Evolutionary conservation across 495 filamentous ascomycete genomes (phyloP).

Genomic region (Lepidopterella palustris): DNA sequence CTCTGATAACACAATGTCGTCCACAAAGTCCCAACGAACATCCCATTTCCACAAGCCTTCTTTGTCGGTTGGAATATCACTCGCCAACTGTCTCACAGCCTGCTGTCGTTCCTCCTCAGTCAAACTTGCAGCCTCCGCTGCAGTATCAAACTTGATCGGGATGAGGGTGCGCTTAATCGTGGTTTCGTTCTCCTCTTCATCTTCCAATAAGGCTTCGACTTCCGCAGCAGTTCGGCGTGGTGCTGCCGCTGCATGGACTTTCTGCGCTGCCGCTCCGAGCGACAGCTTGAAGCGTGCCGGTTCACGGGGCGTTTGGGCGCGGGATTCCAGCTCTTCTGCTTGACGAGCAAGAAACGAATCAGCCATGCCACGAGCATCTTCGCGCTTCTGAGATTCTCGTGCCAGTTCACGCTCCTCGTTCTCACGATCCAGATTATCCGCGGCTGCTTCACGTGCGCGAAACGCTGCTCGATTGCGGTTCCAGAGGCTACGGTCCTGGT

Average conservation of each 20-base stretch:
- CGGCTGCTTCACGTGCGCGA: slow-evolving; percentile 60
- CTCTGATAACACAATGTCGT: slow-evolving; percentile 73
- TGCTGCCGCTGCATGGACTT: slow-evolving; percentile 59
- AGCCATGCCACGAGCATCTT: slow-evolving; percentile 77
- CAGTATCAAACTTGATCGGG: slow-evolving; percentile 85
- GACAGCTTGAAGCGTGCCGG: slow-evolving; percentile 90
- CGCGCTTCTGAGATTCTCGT: slow-evolving; percentile 61
- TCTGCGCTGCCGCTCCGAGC: slow-evolving; percentile 78
- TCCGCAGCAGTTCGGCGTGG: slow-evolving; percentile 79
- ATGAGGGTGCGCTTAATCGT: slow-evolving; percentile 73
- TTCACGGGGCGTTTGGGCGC: slow-evolving; percentile 54
- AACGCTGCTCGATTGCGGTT: slow-evolving; percentile 70
- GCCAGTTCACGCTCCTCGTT: slow-evolving; percentile 70
- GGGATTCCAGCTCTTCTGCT: slow-evolving; percentile 69
- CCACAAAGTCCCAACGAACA: slow-evolving; percentile 91
- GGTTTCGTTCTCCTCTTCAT: slow-evolving; percentile 67
- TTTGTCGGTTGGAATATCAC: slow-evolving; percentile 82
- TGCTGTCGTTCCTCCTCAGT: slow-evolving; percentile 78
- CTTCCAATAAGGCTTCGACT: slow-evolving; percentile 88
- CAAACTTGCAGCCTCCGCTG: slow-evolving; percentile 60
- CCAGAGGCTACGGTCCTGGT: slow-evolving; percentile 77
- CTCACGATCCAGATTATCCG: slow-evolving; percentile 75
- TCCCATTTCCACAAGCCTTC: slow-evolving; percentile 86
- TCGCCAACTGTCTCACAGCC: slow-evolving; percentile 69
- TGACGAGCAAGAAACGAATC: slow-evolving; percentile 89